Base-by-base conservation (phyloP, 352 stramenopile genomes). In the Phytophthora melonis region DNA sequence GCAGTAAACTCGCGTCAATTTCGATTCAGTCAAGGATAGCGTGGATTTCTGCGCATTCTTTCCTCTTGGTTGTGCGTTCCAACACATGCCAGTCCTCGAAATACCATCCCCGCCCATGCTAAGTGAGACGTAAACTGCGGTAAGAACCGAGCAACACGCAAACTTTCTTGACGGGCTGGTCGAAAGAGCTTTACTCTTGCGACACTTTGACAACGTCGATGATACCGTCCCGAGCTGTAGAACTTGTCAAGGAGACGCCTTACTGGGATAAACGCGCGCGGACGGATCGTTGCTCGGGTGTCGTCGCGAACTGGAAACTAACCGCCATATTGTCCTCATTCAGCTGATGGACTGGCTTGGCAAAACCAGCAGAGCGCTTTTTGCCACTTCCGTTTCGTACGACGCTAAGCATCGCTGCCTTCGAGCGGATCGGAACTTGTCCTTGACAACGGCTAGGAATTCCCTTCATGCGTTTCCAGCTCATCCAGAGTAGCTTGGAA, bases 361-460 rank as follows among this genome's bases (percentile, higher is more conserved):
- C 27, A 41, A n/a, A 32, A 10, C 55, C 55, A 14, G n/a, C n/a
- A 50, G 30, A 36, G 19, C 32, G 32, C 18, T 61, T 67, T 21
- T 5, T 36, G n/a, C 8, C 21, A 41, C 13, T 18, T 25, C n/a
- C 60, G 21, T 50, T 53, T 25, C 23, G 23, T 13, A 67, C 19
- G 16, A 41, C 30, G 23, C 60, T 67, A 9, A 60, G 9, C 19
- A 67, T 3, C 14, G 50, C 60, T 25, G 34, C 47, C 34, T 67
- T 67, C 7, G 49, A 67, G 18, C 7, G 3, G 21, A 58, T 14
- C 25, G 61, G 61, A 60, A 52, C 34, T 67, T 67, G 11, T 60
- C 18, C 21, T 59, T 53, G 4, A 30, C 61, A 50, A 67, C 7
- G 16, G 47, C 19, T 5, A 67, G 3, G n/a, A 60, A 39, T 54